Base-by-base conservation (phyloP, 164 flowering plant genomes). In the Magnolia sinica region DNA sequence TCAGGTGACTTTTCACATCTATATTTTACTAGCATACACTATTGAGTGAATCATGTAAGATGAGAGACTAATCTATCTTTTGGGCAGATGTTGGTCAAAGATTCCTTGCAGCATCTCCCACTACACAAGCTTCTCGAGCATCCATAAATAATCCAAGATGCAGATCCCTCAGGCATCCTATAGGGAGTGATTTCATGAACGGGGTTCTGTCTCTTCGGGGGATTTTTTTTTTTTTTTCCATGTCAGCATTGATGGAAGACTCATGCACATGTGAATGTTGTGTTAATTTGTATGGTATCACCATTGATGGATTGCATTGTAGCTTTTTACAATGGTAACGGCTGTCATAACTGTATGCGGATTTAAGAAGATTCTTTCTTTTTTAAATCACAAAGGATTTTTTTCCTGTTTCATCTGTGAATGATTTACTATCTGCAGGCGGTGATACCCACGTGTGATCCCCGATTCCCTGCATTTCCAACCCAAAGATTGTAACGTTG, bases 81-180 rank as follows among this genome's bases (percentile, higher is more conserved):
- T 68, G 2, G 14, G 58, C 82, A 94, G 99, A 92, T 96, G 98
- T 94, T 96, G 29, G 93, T 96, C 19, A 96, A 89, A 84, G 97
- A 96, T 74, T 89, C 93, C 27, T 84, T 95, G 1, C 82, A 88
- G 27, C 94, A 98, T 22, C 81, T 96, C 68, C 97, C 97, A 1
- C 82, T 96, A 5, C 97, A 94, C 87, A 96, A 92, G 87, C 84
- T 96, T 71, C 92, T 96, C 9, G 98, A 92, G 87, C 99, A 96
- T 84, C 97, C 99, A 11, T 96, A 97, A 98, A 89, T 96, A 59
- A 82, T 96, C 37, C 99, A 96, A 72, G 89, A 94, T 83, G 99
- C 99, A 74, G 99, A 96, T 77, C 99, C 97, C 50, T 88, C 99
- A 13, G 99, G 98, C 18, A 76, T 91, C 24, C 63, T 96, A 88